A percentile compares a stretch with the other conserved stretches of the same genome.
These are phyloP conservation scores for Ophiocordyceps sinensis DNA, from an alignment of 2,329 filamentous ascomycete genomes.

Conservation along the genomic window DNA sequence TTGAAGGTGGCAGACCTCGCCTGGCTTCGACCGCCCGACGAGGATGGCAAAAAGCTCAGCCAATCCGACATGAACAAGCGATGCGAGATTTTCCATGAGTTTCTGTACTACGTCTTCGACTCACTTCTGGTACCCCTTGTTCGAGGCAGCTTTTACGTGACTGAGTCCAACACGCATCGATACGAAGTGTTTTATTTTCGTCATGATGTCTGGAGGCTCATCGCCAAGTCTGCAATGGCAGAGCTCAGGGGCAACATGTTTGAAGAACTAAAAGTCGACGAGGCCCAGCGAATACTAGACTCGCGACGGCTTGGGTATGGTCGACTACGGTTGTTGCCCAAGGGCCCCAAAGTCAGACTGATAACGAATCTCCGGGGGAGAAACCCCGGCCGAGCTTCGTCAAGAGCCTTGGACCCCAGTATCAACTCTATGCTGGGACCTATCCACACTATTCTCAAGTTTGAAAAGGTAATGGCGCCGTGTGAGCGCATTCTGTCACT, in stretches of 20 bases:
- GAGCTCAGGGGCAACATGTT: constrained; percentile 60
- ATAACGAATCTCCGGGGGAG: constrained; percentile 76
- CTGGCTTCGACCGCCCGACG: constrained; percentile 54
- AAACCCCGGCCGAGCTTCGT: constrained; percentile 38
- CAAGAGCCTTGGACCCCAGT: constrained; percentile 40
- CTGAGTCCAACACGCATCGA: constrained; percentile 69
- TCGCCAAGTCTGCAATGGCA: constrained; percentile 59
- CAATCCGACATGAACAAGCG: constrained; percentile 62
- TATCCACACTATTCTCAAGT: constrained; percentile 60
- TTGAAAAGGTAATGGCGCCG: constrained; percentile 50
- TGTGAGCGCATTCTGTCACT: not conserved
- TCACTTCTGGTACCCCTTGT: constrained; percentile 80
- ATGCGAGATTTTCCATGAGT: constrained; percentile 64
- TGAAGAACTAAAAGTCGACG: constrained; percentile 51
- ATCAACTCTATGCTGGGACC: constrained; percentile 47
- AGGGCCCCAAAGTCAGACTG: constrained; percentile 58
- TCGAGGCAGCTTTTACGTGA: constrained; percentile 82
- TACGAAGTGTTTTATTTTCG: constrained; percentile 86
- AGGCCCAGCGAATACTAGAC: constrained; percentile 42
- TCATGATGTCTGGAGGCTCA: constrained; percentile 74
- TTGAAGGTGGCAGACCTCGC: constrained; percentile 47
- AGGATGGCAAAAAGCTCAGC: constrained; percentile 41
- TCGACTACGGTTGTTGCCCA: constrained; percentile 69
- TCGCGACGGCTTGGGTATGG: constrained; percentile 59
- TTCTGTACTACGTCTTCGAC: constrained; percentile 87